Percentiles rank a stretch among this genome's conserved stretches.
These are phyloP conservation scores for Fragaria ananassa DNA, from an alignment of 306 rosid genomes.

Conservation along the genomic window DNA sequence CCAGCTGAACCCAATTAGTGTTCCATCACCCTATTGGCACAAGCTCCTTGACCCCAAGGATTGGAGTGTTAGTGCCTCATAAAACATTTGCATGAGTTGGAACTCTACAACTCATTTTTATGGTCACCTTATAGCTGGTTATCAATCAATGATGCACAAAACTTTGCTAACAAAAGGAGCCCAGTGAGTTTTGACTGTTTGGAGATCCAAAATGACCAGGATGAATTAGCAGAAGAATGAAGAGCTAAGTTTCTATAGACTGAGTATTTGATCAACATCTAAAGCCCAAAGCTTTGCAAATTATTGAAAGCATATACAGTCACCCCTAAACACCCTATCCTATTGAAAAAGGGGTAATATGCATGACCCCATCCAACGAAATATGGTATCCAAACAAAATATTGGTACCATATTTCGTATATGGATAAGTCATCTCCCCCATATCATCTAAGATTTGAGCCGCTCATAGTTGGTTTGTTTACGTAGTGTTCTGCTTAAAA, in stretches of 20 bases:
- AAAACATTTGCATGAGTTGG: conserved; percentile 9
- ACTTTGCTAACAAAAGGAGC: not conserved
- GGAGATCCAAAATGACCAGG: not conserved
- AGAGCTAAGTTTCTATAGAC: not conserved
- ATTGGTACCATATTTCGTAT: too few relatives aligned
- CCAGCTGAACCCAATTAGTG: not conserved
- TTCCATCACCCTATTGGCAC: conserved; percentile 6
- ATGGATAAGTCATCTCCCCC: too few relatives aligned
- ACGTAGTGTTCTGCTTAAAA: too few relatives aligned
- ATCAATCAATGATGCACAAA: not conserved
- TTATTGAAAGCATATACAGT: too few relatives aligned
- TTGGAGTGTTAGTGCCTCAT: conserved; percentile 6
- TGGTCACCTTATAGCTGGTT: not conserved
- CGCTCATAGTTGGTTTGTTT: too few relatives aligned
- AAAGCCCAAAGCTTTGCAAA: too few relatives aligned
- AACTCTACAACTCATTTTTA: not conserved
- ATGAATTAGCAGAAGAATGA: not conserved
- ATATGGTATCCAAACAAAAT: too few relatives aligned
- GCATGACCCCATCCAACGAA: too few relatives aligned
- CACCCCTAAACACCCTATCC: too few relatives aligned
- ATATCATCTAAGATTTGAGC: too few relatives aligned
- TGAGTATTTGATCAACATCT: not conserved
- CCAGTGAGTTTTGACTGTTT: not conserved
- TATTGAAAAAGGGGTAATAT: too few relatives aligned
- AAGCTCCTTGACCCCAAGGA: conserved; percentile 1